phyloP scores from a whole-genome alignment of 805 yeast genomes.

The Candida taoyuanica region DNA sequence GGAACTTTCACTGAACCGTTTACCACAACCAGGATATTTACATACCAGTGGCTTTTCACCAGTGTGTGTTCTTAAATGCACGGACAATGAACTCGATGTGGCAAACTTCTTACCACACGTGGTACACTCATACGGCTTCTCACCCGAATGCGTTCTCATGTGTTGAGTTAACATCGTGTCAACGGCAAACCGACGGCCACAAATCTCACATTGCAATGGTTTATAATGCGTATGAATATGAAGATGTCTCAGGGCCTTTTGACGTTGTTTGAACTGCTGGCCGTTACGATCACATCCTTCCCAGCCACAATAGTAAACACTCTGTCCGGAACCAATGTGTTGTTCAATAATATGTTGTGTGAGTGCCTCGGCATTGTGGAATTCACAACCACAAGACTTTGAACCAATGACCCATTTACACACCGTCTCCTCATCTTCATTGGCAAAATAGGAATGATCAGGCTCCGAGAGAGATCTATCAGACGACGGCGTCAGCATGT shows the following conservation, averaged over 20 bases:
- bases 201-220: slow-evolving; percentile 69
- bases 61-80: slow-evolving; percentile 82
- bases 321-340: slow-evolving; percentile 74
- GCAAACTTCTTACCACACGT: slow-evolving; percentile 76
- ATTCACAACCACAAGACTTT: slow-evolving; percentile 43
- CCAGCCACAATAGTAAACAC: slow-evolving; percentile 74
- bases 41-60: slow-evolving; percentile 87
- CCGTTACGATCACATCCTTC: slow-evolving; percentile 62
- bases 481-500: slow-evolving; percentile 6
- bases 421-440: slow-evolving; percentile 18
- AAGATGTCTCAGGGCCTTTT: slow-evolving; percentile 79
- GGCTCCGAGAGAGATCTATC: neutral
- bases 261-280: slow-evolving; percentile 71
- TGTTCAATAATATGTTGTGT: slow-evolving; percentile 63
- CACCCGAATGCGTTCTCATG: slow-evolving; percentile 81
- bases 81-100: slow-evolving; percentile 74
- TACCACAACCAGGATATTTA: slow-evolving; percentile 75
- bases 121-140: slow-evolving; percentile 74
- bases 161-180: slow-evolving; percentile 79
- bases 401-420: slow-evolving; percentile 21
- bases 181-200: slow-evolving; percentile 71
- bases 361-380: slow-evolving; percentile 52
- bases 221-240: slow-evolving; percentile 83
- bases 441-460: neutral
- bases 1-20: slow-evolving; percentile 82